A percentile compares a stretch with the other conserved stretches of the same genome.
Conservation (phyloP, 108 stramenopile genomes). For the Conticribra weissflogii region DNA sequence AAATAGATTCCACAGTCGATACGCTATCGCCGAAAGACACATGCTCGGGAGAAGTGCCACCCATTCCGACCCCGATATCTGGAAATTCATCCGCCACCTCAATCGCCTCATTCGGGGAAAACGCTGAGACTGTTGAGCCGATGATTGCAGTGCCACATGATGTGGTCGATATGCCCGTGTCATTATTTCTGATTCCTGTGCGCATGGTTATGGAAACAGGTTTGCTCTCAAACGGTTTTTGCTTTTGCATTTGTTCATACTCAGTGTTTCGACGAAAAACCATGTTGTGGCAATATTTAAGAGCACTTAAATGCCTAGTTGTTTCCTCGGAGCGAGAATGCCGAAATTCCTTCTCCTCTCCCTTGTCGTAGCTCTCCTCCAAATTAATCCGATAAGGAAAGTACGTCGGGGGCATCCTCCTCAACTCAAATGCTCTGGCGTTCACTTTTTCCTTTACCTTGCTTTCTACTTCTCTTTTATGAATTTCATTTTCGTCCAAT, state of each 20-base stretch:
- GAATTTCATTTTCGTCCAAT: conserved; percentile 11
- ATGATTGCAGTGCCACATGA: neutral
- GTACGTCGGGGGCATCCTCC: conserved; percentile 35
- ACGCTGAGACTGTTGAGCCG: neutral
- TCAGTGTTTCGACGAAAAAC: conserved; percentile 11
- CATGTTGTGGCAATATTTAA: conserved; percentile 44
- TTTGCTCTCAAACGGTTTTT: conserved; percentile 3
- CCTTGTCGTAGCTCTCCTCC: neutral
- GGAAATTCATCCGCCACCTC: conserved; percentile 37
- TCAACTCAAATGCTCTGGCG: conserved; percentile 13
- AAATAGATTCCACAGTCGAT: conserved; percentile 7
- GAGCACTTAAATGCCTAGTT: conserved; percentile 26
- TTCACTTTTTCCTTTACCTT: conserved; percentile 19
- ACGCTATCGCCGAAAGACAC: conserved; percentile 6
- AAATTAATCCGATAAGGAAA: conserved; percentile 9
- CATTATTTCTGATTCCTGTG: neutral
- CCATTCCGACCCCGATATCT: neutral
- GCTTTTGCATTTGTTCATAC: neutral
- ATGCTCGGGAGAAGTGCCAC: neutral
- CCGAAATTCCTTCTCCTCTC: conserved; percentile 1
- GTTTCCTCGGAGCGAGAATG: conserved; percentile 10
- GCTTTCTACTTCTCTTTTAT: conserved; percentile 15
- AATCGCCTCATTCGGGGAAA: conserved; percentile 24
- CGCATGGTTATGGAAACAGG: conserved; percentile 14
- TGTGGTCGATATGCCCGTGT: neutral